A percentile compares a stretch with the other conserved stretches of the same genome.
phyloP scores from a whole-genome alignment of 1,139 yeast species.

The Yamadazyma mexicana region DNA sequence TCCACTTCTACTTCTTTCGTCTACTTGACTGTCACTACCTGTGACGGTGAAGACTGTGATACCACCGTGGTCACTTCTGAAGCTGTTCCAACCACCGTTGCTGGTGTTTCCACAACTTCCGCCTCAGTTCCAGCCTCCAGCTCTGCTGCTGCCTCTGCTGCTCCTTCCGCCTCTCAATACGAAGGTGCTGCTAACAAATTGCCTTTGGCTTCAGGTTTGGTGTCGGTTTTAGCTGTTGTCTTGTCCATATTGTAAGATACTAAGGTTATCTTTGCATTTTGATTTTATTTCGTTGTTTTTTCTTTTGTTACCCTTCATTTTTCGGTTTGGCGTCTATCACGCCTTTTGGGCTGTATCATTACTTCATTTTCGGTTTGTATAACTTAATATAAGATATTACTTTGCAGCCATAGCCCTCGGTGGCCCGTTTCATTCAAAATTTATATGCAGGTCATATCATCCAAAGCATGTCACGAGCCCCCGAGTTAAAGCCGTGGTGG shows the following conservation, averaged over 20 bases:
- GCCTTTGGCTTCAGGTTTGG: constrained; percentile 5
- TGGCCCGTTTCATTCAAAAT: too few relatives aligned
- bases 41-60: background rate
- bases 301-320: constrained; percentile 3
- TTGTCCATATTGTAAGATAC: constrained; percentile 9
- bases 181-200: constrained; percentile 14
- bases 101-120: constrained; percentile 2
- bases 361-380: background rate
- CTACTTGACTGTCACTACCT: background rate
- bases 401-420: background rate
- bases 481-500: too few relatives aligned
- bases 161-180: constrained; percentile 8
- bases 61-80: constrained; percentile 5
- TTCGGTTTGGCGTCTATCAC: background rate
- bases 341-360: background rate
- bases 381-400: background rate
- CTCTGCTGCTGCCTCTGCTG: constrained; percentile 3
- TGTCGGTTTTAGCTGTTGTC: constrained; percentile 9
- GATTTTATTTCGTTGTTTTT: background rate
- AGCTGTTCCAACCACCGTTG: background rate
- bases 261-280: background rate
- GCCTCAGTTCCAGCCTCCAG: too few relatives aligned
- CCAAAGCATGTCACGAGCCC: too few relatives aligned
- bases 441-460: too few relatives aligned
- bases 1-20: constrained; percentile 1